A percentile compares a stretch with the other conserved stretches of the same genome.
Conservation (phyloP, 73 alveolate species). For the Paraurostyla sp. region DNA sequence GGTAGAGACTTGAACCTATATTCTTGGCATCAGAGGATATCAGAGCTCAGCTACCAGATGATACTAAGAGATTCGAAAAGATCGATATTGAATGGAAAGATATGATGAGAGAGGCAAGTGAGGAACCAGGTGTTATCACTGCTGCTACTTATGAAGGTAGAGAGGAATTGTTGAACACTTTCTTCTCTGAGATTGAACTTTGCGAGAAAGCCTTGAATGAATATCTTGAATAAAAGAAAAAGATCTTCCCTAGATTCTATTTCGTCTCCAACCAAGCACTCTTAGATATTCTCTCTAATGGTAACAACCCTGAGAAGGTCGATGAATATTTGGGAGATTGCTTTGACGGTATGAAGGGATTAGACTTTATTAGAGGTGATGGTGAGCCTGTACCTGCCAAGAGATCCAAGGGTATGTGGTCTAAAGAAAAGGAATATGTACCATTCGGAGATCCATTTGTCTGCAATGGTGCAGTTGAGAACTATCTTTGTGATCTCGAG, state of each 20-base stretch:
- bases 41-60: conserved; percentile 98
- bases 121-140: conserved; percentile 89
- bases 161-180: conserved; percentile 85
- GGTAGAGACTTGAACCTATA: conserved; percentile 99
- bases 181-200: conserved; percentile 95
- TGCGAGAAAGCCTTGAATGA: conserved; percentile 99
- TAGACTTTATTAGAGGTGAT: conserved; percentile 88
- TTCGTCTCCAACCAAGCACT: conserved; percentile 99
- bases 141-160: conserved; percentile 95
- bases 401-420: conserved; percentile 77
- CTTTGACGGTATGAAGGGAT: conserved; percentile 98
- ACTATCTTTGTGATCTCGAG: conserved; percentile 94
- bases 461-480: conserved; percentile 98
- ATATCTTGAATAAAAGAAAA: conserved; percentile 96
- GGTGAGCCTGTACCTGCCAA: conserved; percentile 79
- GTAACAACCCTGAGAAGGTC: conserved; percentile 98
- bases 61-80: conserved; percentile 98
- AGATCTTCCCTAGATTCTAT: conserved; percentile 99
- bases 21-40: conserved; percentile 99
- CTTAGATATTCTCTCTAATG: conserved; percentile 98
- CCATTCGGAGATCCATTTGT: conserved; percentile 89
- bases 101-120: conserved; percentile 93
- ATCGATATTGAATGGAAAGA: conserved; percentile 99
- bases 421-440: conserved; percentile 94
- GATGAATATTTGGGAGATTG: conserved; percentile 98